Percentiles rank a stretch among this genome's conserved stretches.
Evolutionary conservation across 768 basidiomycete species (phyloP).

Genomic region (Gautieria morchelliformis): DNA sequence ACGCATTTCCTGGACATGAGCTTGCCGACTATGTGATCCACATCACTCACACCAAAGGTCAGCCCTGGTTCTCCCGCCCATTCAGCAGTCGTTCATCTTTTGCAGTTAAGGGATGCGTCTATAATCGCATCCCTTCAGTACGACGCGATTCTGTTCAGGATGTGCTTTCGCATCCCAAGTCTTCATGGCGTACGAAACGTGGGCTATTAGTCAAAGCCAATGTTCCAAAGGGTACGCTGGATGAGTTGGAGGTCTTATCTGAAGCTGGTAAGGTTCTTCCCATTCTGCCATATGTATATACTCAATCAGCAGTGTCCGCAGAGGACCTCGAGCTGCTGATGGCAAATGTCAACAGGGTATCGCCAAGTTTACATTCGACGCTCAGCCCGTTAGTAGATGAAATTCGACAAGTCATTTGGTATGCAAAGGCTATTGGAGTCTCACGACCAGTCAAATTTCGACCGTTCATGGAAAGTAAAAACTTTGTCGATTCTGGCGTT

Average conservation of each 20-base stretch:
- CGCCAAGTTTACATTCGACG: conserved; percentile 39
- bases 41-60: conserved; percentile 70
- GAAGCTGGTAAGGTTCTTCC: conserved; percentile 40
- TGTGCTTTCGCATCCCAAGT: conserved; percentile 57
- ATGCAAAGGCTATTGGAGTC: conserved; percentile 53
- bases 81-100: conserved; percentile 3
- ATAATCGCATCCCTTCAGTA: conserved; percentile 46
- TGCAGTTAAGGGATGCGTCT: conserved; percentile 57
- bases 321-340: conserved; percentile 53
- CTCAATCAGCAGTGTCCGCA: background rate
- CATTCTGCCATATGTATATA: background rate
- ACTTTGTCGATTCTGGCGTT: conserved; percentile 61
- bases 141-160: conserved; percentile 50
- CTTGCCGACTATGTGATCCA: conserved; percentile 59
- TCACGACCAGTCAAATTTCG: conserved; percentile 53
- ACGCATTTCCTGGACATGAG: conserved; percentile 60
- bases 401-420: conserved; percentile 51
- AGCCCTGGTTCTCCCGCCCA: conserved; percentile 15
- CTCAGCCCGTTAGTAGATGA: conserved; percentile 48
- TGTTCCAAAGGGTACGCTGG: conserved; percentile 52
- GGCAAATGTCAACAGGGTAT: conserved; percentile 47
- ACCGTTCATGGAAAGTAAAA: conserved; percentile 64
- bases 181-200: conserved; percentile 58
- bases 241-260: conserved; percentile 64
- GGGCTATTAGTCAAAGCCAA: conserved; percentile 61